Evolutionary conservation across 2,329 filamentous ascomycete species (phyloP), one percentile per base, ranked within the genome.

Genomic region (Fusarium nematophilum): DNA sequence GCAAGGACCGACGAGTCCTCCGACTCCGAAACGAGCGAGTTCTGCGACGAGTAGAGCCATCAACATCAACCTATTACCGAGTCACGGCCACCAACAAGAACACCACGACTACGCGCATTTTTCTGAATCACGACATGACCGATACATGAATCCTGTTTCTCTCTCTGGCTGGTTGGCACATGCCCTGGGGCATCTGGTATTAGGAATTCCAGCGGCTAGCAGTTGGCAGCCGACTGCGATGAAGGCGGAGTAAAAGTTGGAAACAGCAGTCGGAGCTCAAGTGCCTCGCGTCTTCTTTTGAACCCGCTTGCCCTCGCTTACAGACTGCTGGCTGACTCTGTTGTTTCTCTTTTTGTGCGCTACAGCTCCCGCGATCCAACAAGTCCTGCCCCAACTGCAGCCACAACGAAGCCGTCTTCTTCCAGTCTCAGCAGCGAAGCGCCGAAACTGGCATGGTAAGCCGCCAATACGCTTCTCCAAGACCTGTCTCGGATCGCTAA

Each of bases 371-470:
- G 64, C 90, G 93, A 71, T 89, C 92, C 70, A 91, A 92, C 75
- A 92, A 91, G 78, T 84, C 85, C 57, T 99, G 95, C 79, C 92
- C 93, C 46, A 85, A 83, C 67, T 99, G 96, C 82, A 84, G 86
- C 65, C 90, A 95, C 76, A 87, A 88, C 68, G 93, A 98, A 79
- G 93, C 93, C 38, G 96, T 99, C 57, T 99, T 97, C 81, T 99
- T 99, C 82, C 95, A 99, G 81, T 97, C 93, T 59, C 95, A 99
- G 75, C 93, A 98, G 81, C 90, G 95, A 78, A 97, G 90, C 67
- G 92, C 92, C 42, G 93, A 98, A 77, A 99, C 95, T 37, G 95
- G 95, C 80, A 99, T 99, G 95, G 95, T 98, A 78, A 83, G 90
- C 71, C 47, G n/a, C n/a, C n/a, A n/a, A 38, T 15, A 52, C 18